phyloP scores from a whole-genome alignment of 129 eudicot genomes.

The Flaveria robusta region DNA sequence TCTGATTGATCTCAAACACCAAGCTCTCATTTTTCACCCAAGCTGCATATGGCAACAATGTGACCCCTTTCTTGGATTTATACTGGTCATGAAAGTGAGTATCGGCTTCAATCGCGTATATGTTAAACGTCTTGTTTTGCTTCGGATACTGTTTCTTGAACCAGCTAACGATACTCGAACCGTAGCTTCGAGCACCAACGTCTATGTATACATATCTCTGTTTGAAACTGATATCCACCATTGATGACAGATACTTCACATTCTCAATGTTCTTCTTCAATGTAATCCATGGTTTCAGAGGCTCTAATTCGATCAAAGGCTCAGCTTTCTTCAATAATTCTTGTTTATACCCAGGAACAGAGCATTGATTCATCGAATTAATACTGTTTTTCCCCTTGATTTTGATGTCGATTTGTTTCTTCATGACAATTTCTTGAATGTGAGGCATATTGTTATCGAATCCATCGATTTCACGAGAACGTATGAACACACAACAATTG shows the following conservation, averaged over 20 bases:
- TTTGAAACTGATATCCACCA: conserved; percentile 83
- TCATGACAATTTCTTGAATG: conserved; percentile 70
- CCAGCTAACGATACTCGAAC: conserved; percentile 96
- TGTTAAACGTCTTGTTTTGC: conserved; percentile 79
- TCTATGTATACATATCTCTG: conserved; percentile 70
- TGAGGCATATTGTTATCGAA: conserved; percentile 36
- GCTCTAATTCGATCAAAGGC: conserved; percentile 71
- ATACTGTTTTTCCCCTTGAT: conserved; percentile 21
- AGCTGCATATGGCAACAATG: conserved; percentile 81
- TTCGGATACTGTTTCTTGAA: conserved; percentile 90
- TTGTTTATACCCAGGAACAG: conserved; percentile 61
- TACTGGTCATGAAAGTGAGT: conserved; percentile 67
- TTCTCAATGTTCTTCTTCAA: conserved; percentile 69
- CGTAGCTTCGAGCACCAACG: conserved; percentile 93
- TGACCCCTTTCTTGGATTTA: conserved; percentile 61
- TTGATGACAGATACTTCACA: conserved; percentile 67
- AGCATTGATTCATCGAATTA: conserved; percentile 33
- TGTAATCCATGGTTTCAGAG: conserved; percentile 87
- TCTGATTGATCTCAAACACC: conserved; percentile 74
- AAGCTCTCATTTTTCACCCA: conserved; percentile 91
- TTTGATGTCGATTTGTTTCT: conserved; percentile 36
- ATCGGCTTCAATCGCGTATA: conserved; percentile 86
- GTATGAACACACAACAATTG: conserved; percentile 59
- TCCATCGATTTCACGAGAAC: conserved; percentile 52
- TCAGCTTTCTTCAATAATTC: conserved; percentile 64